Evolutionary conservation across 2,329 filamentous ascomycete genomes (phyloP), one percentile per base, ranked within the genome.

Genomic region (Colletotrichum euphorbiae): DNA sequence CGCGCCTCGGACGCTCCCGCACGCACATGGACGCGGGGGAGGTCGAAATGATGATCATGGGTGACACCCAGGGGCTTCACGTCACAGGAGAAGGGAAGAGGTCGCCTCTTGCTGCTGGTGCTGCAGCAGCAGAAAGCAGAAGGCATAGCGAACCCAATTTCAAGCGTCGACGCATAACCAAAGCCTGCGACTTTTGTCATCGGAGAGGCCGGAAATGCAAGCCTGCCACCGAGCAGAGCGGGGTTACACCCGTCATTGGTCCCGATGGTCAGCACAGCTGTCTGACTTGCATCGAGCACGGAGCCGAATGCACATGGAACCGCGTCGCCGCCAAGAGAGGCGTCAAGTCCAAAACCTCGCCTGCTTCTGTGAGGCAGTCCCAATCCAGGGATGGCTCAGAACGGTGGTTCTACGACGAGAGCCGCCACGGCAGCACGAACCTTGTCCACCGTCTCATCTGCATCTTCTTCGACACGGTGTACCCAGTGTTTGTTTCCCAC

Each of bases 111-210:
- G 28, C 28, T 8, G 28, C 28, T 8, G n/a, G n/a, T n/a, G 28
- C 28, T 8, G 28, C 28, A 0, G 28, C 28, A 2, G 28, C 28
- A 8, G 28, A 28, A 8, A 28, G 12, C 12, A 36, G 65, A n/a
- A 45, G 65, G 40, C 61, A 59, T 31, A 60, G 61, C 52, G 65
- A 68, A 46, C 65, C 65, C 9, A 48, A 40, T 19, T 21, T 71
- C 31, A 71, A 71, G 52, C 63, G 70, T 2, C 62, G 70, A 4
- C 70, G 70, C 50, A 68, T 71, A 60, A 71, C 70, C 36, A 71
- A 71, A 57, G 70, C 70, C 40, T 71, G 70, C 54, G 70, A 71
- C 48, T 71, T 71, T 8, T 71, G 70, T 7, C 70, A 71, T 17
- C 68, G 70, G 2, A 31, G 70, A 19, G 70, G 70, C 12, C 69